Conservation (phyloP, 177 flowering plant species). For the Tripterygium wilfordii region DNA sequence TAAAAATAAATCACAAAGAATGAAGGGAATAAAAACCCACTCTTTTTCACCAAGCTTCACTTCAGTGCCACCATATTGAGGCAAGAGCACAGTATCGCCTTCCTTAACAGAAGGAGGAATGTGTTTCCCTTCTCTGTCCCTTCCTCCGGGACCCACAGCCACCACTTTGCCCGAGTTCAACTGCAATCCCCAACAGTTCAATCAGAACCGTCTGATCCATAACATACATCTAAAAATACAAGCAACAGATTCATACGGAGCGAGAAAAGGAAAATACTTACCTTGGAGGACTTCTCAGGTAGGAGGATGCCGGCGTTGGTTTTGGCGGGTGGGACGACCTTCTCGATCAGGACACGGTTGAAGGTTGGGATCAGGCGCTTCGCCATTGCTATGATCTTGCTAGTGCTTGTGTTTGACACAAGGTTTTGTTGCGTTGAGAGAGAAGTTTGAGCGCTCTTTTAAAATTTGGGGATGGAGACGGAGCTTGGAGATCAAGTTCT, state of each 20-base stretch:
- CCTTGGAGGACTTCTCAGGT: constrained; percentile 59
- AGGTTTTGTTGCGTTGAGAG: too few relatives aligned
- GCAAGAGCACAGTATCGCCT: constrained; percentile 72
- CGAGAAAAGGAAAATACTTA: constrained; percentile 6
- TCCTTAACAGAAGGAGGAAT: constrained; percentile 62
- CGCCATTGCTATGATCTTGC: constrained; percentile 52
- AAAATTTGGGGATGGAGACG: too few relatives aligned
- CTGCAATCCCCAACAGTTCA: constrained; percentile 25
- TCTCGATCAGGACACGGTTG: constrained; percentile 64
- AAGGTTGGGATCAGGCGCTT: constrained; percentile 56
- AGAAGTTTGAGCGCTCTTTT: too few relatives aligned
- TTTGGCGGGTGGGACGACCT: constrained; percentile 55
- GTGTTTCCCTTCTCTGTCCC: constrained; percentile 38
- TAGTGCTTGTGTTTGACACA: too few relatives aligned
- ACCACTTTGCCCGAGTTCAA: constrained; percentile 71
- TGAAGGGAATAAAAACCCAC: constrained; percentile 17
- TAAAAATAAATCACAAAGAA: not conserved
- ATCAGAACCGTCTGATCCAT: not conserved
- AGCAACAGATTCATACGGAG: too few relatives aligned
- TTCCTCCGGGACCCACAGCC: constrained; percentile 64
- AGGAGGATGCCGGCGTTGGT: constrained; percentile 59
- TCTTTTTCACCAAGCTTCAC: constrained; percentile 67
- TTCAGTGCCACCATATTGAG: constrained; percentile 70
- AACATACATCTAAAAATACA: not conserved
- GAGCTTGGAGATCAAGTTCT: too few relatives aligned